Percentiles rank a stretch among this genome's conserved stretches.
These are phyloP conservation scores for Trichophyton rubrum DNA, from an alignment of 2,329 filamentous ascomycete species.

Conservation along the genomic window DNA sequence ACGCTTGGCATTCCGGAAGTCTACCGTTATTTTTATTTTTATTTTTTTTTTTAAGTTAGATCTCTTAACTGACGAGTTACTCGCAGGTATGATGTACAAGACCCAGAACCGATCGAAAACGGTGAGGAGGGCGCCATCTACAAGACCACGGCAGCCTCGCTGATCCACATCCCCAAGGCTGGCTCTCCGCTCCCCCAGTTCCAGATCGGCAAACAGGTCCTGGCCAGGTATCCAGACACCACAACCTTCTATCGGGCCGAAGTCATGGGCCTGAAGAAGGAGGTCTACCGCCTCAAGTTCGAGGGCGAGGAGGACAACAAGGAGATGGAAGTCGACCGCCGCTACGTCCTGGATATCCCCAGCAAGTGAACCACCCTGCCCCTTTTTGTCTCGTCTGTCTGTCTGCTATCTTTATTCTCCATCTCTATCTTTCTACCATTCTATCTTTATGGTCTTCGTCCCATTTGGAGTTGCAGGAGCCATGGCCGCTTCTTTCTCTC, in stretches of 20 bases:
- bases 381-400: neutral
- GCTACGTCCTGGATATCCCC: slow-evolving; percentile 64
- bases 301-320: slow-evolving; percentile 65
- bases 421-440: neutral
- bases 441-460: too few species aligned
- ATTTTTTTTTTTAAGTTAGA: too few species aligned
- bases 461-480: too few species aligned
- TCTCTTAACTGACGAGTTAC: too few species aligned
- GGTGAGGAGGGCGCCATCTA: slow-evolving; percentile 51
- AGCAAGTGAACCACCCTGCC: slow-evolving; percentile 24
- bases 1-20: slow-evolving; percentile 6
- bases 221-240: slow-evolving; percentile 70
- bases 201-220: slow-evolving; percentile 53
- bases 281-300: slow-evolving; percentile 50
- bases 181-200: slow-evolving; percentile 50
- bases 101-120: slow-evolving; percentile 61
- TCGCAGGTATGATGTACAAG: slow-evolving; percentile 60
- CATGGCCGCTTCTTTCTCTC: too few species aligned
- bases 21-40: too few species aligned
- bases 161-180: slow-evolving; percentile 61
- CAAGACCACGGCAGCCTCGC: slow-evolving; percentile 57
- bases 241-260: slow-evolving; percentile 79
- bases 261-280: slow-evolving; percentile 55
- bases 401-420: neutral
- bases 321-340: slow-evolving; percentile 60